Conservation (phyloP, 73 alveolate genomes). For the Tetrahymena malaccensis region DNA sequence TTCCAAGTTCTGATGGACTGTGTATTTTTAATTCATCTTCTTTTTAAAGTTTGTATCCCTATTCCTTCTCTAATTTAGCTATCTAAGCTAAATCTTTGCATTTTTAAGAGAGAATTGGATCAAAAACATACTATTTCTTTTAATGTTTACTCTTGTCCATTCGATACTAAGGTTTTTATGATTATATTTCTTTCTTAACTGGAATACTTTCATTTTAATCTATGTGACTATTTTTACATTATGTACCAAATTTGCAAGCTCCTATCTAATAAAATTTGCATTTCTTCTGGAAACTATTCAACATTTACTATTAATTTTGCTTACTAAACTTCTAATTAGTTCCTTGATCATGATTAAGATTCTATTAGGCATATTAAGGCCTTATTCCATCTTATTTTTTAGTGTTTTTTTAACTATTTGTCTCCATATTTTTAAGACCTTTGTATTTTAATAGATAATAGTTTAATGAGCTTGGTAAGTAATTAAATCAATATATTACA, state of each 20-base stretch:
- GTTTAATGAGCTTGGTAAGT: no score
- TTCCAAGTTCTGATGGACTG: not conserved
- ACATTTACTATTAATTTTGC: no score
- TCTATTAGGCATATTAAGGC: no score
- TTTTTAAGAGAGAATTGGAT: not conserved
- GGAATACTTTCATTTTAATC: not conserved
- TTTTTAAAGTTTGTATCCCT: not conserved
- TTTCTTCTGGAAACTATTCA: not conserved
- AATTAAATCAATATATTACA: no score
- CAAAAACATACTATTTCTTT: not conserved
- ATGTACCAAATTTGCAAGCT: not conserved
- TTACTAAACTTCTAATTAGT: not conserved
- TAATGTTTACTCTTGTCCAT: not conserved
- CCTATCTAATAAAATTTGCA: not conserved
- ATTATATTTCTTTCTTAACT: not conserved
- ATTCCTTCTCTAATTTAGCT: not conserved
- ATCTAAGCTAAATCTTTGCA: not conserved
- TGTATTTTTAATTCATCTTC: not conserved
- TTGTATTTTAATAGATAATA: no score
- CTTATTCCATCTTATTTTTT: no score
- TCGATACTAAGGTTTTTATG: no score
- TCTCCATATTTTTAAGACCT: no score
- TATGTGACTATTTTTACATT: not conserved
- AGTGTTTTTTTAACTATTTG: no score
- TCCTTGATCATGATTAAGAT: not conserved